A percentile compares a stretch with the other conserved stretches of the same genome.
phyloP scores from a whole-genome alignment of 257 asterid species.

The Cinchona pubescens region DNA sequence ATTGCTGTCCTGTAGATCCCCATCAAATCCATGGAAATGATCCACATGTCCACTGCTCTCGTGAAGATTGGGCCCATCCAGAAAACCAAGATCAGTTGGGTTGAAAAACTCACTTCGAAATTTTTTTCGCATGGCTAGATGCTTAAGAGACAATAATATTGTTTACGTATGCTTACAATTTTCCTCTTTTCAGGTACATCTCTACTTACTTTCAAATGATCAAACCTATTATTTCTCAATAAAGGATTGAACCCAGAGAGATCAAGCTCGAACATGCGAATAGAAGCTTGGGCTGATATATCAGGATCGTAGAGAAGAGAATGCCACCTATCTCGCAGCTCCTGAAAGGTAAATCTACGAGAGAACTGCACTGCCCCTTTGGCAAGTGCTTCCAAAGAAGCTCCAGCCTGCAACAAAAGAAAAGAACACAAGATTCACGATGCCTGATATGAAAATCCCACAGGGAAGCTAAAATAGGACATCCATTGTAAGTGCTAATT shows the following conservation, averaged over 20 bases:
- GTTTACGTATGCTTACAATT: slow-evolving; percentile 57
- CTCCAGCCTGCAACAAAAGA: slow-evolving; percentile 59
- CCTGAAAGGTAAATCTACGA: slow-evolving; percentile 62
- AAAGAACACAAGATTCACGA: slow-evolving; percentile 9
- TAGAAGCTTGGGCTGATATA: slow-evolving; percentile 64
- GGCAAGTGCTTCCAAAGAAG: slow-evolving; percentile 90
- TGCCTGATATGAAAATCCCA: background rate
- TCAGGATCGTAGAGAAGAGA: slow-evolving; percentile 86
- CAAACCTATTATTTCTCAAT: slow-evolving; percentile 50
- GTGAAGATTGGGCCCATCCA: slow-evolving; percentile 46
- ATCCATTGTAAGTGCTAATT: background rate
- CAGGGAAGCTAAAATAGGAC: background rate
- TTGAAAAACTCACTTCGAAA: slow-evolving; percentile 58
- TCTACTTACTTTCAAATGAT: slow-evolving; percentile 41
- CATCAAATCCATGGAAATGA: slow-evolving; percentile 42
- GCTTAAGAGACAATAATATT: too few species aligned
- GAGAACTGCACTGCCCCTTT: slow-evolving; percentile 91
- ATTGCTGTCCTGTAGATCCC: slow-evolving; percentile 40
- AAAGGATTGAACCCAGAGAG: slow-evolving; percentile 61
- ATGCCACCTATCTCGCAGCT: slow-evolving; percentile 75
- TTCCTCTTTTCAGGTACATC: slow-evolving; percentile 63
- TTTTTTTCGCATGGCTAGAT: slow-evolving; percentile 78
- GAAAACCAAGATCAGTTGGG: slow-evolving; percentile 49
- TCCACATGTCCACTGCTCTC: slow-evolving; percentile 47
- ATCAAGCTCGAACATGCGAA: slow-evolving; percentile 71